Base-by-base conservation (phyloP, 83 land plant species). In the Thuja plicata region DNA sequence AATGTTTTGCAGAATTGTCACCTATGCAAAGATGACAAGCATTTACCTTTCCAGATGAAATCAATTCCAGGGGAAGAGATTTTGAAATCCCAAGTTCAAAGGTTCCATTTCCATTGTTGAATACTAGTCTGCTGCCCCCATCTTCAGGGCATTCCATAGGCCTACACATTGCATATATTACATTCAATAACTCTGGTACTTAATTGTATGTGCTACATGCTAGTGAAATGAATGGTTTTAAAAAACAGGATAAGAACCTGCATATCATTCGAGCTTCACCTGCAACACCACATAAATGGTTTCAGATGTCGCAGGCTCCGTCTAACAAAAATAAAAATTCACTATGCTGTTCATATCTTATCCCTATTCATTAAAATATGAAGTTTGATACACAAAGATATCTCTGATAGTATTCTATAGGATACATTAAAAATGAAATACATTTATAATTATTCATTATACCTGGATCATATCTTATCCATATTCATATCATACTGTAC, bases 11-110 rank as follows among this genome's bases (percentile, higher is more conserved):
- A 87, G 41, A 87, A 87, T 12, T 34, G 24, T 62, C 10, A 21
- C 32, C 19, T 70, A 87, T 13, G 81, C 71, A 87, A 34, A 34
- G 85, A 78, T 5, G 52, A 86, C 34, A 30, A n/a, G 15, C 45
- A 30, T 16, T 38, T 27, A 91, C 94, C 89, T 93, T 93, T 88
- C 90, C 94, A 52, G 90, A 84, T 45, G 89, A 91, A 52, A 94
- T 92, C 88, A 92, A 84, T 83, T 89, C 88, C 27, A 94, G 62
- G 1, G 95, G 90, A 10, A 91, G 38, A 37, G 92, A 90, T 34
- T 73, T 52, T 5, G 94, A 94, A 57, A 73, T 88, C 4, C 91
- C 84, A 30, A 92, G 62, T 50, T 90, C 89, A 52, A 94, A 89
- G 60, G 57, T 86, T 35, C 76, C 78, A 78, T 43, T 81, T 46